Percentiles rank a stretch among this genome's conserved stretches.
Evolutionary conservation across 352 stramenopile genomes (phyloP).

Genomic region (Phytophthora kernoviae): DNA sequence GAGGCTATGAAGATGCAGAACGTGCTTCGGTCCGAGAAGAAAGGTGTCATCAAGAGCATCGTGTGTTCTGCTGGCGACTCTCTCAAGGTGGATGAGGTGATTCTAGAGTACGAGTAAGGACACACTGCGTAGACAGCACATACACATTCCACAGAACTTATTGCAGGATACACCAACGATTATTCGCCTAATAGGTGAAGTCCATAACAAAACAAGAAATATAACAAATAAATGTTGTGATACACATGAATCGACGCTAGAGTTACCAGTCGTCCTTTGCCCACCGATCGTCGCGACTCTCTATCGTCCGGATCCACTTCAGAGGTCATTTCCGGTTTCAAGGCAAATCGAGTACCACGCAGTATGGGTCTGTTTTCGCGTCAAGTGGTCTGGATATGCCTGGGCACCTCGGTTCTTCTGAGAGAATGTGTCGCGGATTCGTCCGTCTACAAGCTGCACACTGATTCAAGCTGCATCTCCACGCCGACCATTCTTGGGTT

Average conservation of each 20-base stretch:
- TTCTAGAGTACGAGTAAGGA: constrained; percentile 92
- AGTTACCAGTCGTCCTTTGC: not conserved
- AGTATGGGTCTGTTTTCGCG: constrained; percentile 4
- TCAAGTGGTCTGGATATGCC: constrained; percentile 6
- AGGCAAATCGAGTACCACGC: too few relatives aligned
- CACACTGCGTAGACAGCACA: not conserved
- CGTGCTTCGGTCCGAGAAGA: constrained; percentile 91
- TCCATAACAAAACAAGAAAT: constrained; percentile 18
- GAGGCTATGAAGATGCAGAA: constrained; percentile 99
- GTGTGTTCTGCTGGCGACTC: constrained; percentile 81
- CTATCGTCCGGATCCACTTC: not conserved
- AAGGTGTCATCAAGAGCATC: constrained; percentile 88
- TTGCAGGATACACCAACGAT: not conserved
- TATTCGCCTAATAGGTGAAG: too few relatives aligned
- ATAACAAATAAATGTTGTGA: too few relatives aligned
- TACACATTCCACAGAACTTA: not conserved
- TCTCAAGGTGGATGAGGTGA: constrained; percentile 91
- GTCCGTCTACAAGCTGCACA: constrained; percentile 32
- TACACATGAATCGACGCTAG: not conserved
- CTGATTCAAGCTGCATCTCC: constrained; percentile 35
- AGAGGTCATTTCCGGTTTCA: not conserved
- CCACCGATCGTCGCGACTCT: too few relatives aligned
- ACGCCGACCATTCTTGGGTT: constrained; percentile 33
- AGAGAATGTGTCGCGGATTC: constrained; percentile 4
- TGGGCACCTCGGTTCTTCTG: constrained; percentile 13